Evolutionary conservation across 495 filamentous ascomycete species (phyloP).

Genomic region (Sordaria brevicollis): DNA sequence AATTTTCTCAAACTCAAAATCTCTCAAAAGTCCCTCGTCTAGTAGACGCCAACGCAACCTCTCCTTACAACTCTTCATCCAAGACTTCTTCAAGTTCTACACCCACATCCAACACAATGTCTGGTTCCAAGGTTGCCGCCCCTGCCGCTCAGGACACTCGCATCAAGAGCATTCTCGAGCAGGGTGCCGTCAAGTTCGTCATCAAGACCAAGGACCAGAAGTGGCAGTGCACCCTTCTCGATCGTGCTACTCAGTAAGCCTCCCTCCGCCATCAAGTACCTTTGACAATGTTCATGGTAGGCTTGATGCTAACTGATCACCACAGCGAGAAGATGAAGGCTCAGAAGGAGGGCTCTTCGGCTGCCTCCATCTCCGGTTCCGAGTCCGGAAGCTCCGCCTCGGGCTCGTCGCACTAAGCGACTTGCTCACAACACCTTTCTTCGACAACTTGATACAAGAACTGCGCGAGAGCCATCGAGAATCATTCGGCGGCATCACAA

Average conservation of each 20-base stretch:
- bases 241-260: conserved; percentile 33
- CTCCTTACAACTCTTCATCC: not conserved
- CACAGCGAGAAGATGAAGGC: conserved; percentile 27
- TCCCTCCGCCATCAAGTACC: not conserved
- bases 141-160: conserved; percentile 8
- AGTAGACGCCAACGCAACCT: not conserved
- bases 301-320: not conserved
- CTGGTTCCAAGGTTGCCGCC: not conserved
- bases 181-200: conserved; percentile 29
- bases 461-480: not conserved
- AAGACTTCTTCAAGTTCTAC: conserved; percentile 1
- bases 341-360: conserved; percentile 7
- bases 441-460: not conserved
- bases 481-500: not conserved
- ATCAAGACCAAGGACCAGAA: conserved; percentile 28
- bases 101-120: not conserved
- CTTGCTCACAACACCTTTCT: not conserved
- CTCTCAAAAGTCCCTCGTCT: not conserved
- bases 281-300: not conserved
- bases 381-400: conserved; percentile 20
- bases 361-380: conserved; percentile 16
- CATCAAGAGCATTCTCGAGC: conserved; percentile 25
- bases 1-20: not conserved
- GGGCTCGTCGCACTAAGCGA: conserved; percentile 16
- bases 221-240: conserved; percentile 32